Base-by-base conservation (phyloP, 805 yeast genomes). In the Schizosaccharomyces cryophilus region DNA sequence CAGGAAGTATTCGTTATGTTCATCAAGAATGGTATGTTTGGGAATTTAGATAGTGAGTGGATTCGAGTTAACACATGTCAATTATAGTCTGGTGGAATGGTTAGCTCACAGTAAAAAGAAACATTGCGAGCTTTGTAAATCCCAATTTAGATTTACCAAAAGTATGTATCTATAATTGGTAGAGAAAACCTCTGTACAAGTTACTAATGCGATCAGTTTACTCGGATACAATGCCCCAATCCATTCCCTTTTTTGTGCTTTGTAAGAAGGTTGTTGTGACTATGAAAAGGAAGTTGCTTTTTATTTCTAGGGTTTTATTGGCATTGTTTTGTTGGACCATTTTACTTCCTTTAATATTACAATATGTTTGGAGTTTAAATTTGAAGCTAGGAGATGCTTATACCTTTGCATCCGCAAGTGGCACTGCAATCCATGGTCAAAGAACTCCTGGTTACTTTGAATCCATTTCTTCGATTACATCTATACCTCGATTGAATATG, bases 1-100 rank as follows among this genome's bases (percentile, higher is more conserved):
- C 87, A 61, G 99, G 99, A 1, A 84, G 95, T 15, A 94, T 93
- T 69, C 84, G 84, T 69, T 89, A 82, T 67, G 86, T 93, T 61
- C 99, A 93, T 70, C 95, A 90, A 70, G 94, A 84, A 62, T 93
- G 99, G 70, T 68, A 64, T 60, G 70, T 62, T 21, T 13, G 26
- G 15, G 11, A n/a, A 15, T 26, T 24, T 13, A 11, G 51, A 7
- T n/a, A n/a, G 13, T 2, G 17, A n/a, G 51, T 45, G 26, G 26
- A 45, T 45, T 45, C 21, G 21, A 13, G 26, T 17, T 24, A 45
- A n/a, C 26, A 45, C n/a, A n/a, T n/a, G 26, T 45, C 7, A 54
- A 31, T 45, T 55, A 19, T 38, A 67, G 70, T 70, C 72, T 90
- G 58, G 73, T 81, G 66, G 93, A 87, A 67, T 90, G 98, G 98